phyloP scores from a whole-genome alignment of 495 filamentous ascomycete genomes.

The Entonaema liquescens region DNA sequence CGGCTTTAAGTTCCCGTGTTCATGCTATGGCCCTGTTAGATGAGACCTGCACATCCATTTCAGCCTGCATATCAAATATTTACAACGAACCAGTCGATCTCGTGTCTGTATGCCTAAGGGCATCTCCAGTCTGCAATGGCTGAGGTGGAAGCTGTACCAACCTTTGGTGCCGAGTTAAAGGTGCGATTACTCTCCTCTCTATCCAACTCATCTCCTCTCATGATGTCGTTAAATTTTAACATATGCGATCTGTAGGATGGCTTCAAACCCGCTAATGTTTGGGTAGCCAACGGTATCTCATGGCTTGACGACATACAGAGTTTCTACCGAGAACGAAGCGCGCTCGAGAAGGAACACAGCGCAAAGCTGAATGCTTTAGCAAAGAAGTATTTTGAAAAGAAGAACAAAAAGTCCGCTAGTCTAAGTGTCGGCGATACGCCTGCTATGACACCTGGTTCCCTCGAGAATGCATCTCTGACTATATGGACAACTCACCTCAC shows the following conservation, averaged over 20 bases:
- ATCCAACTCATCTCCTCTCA: background rate
- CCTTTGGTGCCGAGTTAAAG: conserved; percentile 92
- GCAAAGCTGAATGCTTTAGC: conserved; percentile 84
- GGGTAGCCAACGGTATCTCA: conserved; percentile 86
- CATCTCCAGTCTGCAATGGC: conserved; percentile 64
- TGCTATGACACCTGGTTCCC: conserved; percentile 89
- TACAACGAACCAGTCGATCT: conserved; percentile 11
- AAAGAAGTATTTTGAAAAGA: conserved; percentile 97
- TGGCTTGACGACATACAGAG: conserved; percentile 98
- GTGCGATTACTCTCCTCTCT: conserved; percentile 51
- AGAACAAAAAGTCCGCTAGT: conserved; percentile 85
- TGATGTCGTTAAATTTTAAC: conserved; percentile 29
- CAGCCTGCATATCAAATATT: conserved; percentile 15
- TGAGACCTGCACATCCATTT: conserved; percentile 17
- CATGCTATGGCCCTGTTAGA: conserved; percentile 44
- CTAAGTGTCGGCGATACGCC: conserved; percentile 95
- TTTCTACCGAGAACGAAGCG: conserved; percentile 94
- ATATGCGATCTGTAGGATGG: conserved; percentile 69
- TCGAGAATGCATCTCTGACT: conserved; percentile 94
- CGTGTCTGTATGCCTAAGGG: conserved; percentile 34
- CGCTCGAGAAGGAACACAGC: conserved; percentile 96
- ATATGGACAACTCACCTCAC: conserved; percentile 96
- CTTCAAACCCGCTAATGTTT: conserved; percentile 92
- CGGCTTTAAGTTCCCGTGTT: conserved; percentile 8
- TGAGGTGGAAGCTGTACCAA: conserved; percentile 75